phyloP scores from a whole-genome alignment of 176 grass and related monocot genomes.

The Raddia guianensis region DNA sequence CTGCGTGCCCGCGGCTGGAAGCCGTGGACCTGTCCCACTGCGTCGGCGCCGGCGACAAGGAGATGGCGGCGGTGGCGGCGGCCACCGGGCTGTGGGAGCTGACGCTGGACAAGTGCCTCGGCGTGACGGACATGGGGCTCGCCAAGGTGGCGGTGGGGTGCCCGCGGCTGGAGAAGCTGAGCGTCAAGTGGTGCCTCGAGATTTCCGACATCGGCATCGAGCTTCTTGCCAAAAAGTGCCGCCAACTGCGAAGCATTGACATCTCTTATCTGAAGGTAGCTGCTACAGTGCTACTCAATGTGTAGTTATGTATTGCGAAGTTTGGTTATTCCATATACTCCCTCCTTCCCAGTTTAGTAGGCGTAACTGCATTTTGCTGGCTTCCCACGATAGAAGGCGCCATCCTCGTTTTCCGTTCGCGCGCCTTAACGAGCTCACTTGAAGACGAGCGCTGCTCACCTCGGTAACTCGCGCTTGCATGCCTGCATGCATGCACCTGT shows the following conservation, averaged over 20 bases:
- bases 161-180: conserved; percentile 66
- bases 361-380: too few relatives aligned
- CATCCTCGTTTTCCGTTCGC: too few relatives aligned
- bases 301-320: background rate
- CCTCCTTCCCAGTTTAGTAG: too few relatives aligned
- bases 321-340: background rate
- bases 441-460: too few relatives aligned
- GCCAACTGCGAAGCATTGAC: conserved; percentile 60
- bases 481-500: too few relatives aligned
- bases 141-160: conserved; percentile 91
- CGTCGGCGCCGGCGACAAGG: conserved; percentile 67
- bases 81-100: conserved; percentile 62
- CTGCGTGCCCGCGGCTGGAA: conserved; percentile 66
- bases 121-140: conserved; percentile 82
- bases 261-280: conserved; percentile 87
- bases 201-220: conserved; percentile 92
- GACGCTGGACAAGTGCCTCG: conserved; percentile 76
- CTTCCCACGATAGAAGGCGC: too few relatives aligned
- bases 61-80: conserved; percentile 53
- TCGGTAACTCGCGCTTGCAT: too few relatives aligned
- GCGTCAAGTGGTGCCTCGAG: conserved; percentile 93
- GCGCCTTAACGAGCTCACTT: too few relatives aligned
- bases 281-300: background rate
- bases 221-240: conserved; percentile 92
- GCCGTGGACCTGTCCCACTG: conserved; percentile 86